phyloP scores from a whole-genome alignment of 108 stramenopile species.

The Pseudonitzschia delicatissima region DNA sequence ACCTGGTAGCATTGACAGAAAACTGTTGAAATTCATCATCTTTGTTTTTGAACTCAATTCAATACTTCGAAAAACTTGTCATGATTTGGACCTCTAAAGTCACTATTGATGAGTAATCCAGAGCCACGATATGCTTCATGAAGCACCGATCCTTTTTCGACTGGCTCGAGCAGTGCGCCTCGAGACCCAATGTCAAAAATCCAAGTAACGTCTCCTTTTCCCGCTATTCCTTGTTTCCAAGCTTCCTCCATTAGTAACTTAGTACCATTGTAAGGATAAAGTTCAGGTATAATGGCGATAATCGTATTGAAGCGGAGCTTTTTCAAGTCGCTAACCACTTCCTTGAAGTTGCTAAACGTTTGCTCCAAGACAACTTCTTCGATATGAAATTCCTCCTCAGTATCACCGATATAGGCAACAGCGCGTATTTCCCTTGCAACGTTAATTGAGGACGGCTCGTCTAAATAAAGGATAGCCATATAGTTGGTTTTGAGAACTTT shows the following conservation, averaged over 20 bases:
- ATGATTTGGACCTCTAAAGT: too few species aligned
- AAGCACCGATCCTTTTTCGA: conserved; percentile 7
- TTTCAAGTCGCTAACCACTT: not conserved
- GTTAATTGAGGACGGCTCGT: too few species aligned
- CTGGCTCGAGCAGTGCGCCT: too few species aligned
- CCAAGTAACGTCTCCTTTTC: conserved; percentile 38
- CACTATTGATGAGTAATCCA: not conserved
- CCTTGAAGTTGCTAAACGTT: not conserved
- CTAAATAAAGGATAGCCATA: not conserved
- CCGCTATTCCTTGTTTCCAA: conserved; percentile 28
- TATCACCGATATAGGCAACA: too few species aligned
- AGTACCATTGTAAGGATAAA: not conserved
- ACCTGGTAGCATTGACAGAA: not conserved
- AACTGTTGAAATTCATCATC: too few species aligned
- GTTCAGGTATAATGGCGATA: not conserved
- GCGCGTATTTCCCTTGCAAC: too few species aligned
- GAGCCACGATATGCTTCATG: conserved; percentile 16
- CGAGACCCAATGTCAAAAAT: conserved; percentile 32
- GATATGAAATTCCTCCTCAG: not conserved
- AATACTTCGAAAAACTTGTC: too few species aligned
- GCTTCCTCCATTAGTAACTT: conserved; percentile 32
- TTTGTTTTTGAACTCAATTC: too few species aligned
- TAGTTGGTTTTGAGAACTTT: not conserved
- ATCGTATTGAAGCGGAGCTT: not conserved
- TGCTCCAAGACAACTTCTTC: not conserved